Evolutionary conservation across 148 eudicot genomes (phyloP).

Genomic region (Vaccinium corymbosum): DNA sequence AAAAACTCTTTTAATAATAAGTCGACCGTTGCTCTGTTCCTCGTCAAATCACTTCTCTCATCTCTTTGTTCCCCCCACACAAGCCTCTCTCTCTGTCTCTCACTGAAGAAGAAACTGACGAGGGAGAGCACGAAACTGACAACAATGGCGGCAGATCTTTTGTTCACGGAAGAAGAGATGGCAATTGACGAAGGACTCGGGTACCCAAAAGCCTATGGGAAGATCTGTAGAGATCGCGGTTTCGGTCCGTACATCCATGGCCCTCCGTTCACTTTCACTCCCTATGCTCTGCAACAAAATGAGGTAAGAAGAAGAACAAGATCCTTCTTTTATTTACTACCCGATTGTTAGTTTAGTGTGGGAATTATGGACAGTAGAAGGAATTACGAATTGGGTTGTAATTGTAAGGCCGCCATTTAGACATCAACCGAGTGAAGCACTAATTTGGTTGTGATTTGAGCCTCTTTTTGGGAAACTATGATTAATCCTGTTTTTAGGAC

Average conservation of each 20-base stretch:
- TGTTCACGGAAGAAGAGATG: slow-evolving; percentile 64
- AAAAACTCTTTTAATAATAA: slow-evolving; percentile 26
- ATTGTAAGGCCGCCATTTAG: no score
- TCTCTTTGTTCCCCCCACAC: neutral
- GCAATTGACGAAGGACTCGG: slow-evolving; percentile 69
- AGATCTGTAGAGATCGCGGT: slow-evolving; percentile 69
- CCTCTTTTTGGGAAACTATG: neutral
- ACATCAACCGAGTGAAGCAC: neutral
- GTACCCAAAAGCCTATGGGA: slow-evolving; percentile 77
- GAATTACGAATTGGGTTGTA: neutral
- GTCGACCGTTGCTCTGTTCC: slow-evolving; percentile 48
- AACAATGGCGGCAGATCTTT: slow-evolving; percentile 49
- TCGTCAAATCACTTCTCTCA: slow-evolving; percentile 20
- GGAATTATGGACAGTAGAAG: neutral
- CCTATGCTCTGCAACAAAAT: slow-evolving; percentile 45
- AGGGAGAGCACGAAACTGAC: neutral
- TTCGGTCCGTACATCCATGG: slow-evolving; percentile 60
- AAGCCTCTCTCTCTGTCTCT: neutral
- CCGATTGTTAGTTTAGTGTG: neutral
- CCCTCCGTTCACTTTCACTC: slow-evolving; percentile 78
- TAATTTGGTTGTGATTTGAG: neutral
- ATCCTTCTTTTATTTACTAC: neutral
- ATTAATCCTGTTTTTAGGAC: neutral
- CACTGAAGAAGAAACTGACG: neutral
- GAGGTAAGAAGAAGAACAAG: slow-evolving; percentile 37